Evolutionary conservation across 352 stramenopile species (phyloP), one percentile per base, ranked within the genome.

Genomic region (Phytophthora aleatoria): DNA sequence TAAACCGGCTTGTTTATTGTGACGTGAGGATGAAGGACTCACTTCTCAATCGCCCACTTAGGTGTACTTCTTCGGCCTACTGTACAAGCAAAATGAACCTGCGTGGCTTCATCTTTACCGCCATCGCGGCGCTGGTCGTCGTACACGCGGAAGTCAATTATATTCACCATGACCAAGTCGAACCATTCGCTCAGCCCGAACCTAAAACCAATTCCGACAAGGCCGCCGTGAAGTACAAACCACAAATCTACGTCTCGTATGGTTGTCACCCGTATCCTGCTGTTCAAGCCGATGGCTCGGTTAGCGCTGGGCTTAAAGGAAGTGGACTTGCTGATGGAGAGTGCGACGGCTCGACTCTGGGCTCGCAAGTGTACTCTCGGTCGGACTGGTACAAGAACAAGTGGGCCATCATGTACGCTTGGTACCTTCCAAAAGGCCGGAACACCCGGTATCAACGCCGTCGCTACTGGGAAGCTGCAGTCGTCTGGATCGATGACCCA

Each of bases 401-500:
- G 11, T 71, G 47, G 38, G 57, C 62, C 16, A 67, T 75, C 65
- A 71, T 71, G 67, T 74, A 20, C 16, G 16, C 16, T 20, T 20
- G 16, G 16, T 20, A 20, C 16, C 16, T 20, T 20, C 68, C 68
- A 2, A 80, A 78, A 57, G 69, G 41, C 28, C 42, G 5, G 20
- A 10, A 5, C 13, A 35, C 11, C 5, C 4, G 5, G n/a, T 44
- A 50, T 27, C 26, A 42, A 13, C 38, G n/a, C 50, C 74, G 70
- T 11, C 71, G 77, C 31, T 61, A 70, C 24, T 82, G 74, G 74
- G 60, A 76, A 55, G 58, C 64, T 35, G 63, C 70, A n/a, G 59
- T 82, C 3, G 74, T 82, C 4, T 77, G 74, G 74, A 72, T 82
- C 36, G 66, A 74, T 42, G 70, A 72, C 30, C 64, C 69, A 27